Evolutionary conservation across 768 basidiomycete species (phyloP).

Genomic region (Fomitopsis pulvina): DNA sequence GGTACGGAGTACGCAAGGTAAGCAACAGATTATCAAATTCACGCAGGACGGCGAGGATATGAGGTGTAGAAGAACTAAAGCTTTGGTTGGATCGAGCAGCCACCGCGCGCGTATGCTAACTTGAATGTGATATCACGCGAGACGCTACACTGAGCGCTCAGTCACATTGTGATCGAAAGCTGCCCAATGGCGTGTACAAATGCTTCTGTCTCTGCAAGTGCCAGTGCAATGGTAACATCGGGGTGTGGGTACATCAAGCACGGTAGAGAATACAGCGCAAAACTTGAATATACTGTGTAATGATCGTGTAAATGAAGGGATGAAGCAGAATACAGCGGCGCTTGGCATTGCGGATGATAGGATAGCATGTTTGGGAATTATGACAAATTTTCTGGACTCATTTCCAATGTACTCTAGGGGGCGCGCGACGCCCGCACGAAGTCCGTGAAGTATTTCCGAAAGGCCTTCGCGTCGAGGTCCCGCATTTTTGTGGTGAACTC

Average conservation of each 20-base stretch:
- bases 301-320: neutral
- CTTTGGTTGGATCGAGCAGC: too few species aligned
- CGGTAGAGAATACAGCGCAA: conserved; percentile 1
- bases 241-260: conserved; percentile 3
- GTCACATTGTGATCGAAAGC: too few species aligned
- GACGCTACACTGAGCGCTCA: too few species aligned
- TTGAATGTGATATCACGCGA: too few species aligned
- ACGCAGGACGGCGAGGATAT: too few species aligned
- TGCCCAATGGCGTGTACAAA: too few species aligned
- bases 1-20: too few species aligned
- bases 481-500: conserved; percentile 76
- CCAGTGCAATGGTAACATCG: too few species aligned
- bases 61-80: too few species aligned
- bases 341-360: neutral
- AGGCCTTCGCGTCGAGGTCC: conserved; percentile 65
- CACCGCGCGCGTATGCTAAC: too few species aligned
- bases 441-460: conserved; percentile 85
- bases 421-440: conserved; percentile 68
- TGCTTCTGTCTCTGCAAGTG: too few species aligned
- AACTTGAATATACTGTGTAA: neutral
- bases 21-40: too few species aligned
- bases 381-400: neutral
- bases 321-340: neutral
- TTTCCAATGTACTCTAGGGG: conserved; percentile 38
- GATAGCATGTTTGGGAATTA: neutral